Percentiles rank a stretch among this genome's conserved stretches.
Evolutionary conservation across 1,284 basidiomycete species (phyloP).

Genomic region (Hypsizygus ulmarius): DNA sequence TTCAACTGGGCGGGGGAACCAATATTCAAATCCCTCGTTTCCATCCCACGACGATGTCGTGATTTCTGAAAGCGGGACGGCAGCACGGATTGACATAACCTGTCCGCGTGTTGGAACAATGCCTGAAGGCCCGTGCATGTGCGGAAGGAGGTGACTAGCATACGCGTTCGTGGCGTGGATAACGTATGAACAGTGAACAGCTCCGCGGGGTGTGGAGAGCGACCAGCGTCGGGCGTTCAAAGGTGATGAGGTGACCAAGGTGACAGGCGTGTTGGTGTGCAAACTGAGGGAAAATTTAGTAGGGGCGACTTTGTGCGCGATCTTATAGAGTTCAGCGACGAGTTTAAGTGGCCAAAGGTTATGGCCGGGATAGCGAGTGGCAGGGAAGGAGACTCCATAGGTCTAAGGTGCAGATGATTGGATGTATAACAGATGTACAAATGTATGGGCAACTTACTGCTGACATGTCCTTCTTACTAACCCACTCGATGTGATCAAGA

Average conservation of each 20-base stretch:
- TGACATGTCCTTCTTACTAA: constrained; percentile 47
- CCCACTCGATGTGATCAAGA: constrained; percentile 43
- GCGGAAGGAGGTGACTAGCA: constrained; percentile 62
- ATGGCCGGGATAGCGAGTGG: constrained; percentile 46
- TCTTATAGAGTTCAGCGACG: constrained; percentile 60
- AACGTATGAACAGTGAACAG: constrained; percentile 54
- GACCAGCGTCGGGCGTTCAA: constrained; percentile 39
- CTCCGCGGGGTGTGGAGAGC: constrained; percentile 59
- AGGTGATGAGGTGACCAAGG: constrained; percentile 32
- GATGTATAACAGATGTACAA: background rate
- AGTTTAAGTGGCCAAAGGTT: constrained; percentile 80
- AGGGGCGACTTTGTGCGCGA: constrained; percentile 32
- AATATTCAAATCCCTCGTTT: constrained; percentile 67
- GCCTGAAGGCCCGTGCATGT: constrained; percentile 47
- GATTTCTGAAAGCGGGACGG: constrained; percentile 34
- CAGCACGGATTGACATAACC: constrained; percentile 60
- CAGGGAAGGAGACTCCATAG: constrained; percentile 57
- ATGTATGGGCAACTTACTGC: constrained; percentile 35
- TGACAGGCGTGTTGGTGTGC: constrained; percentile 72
- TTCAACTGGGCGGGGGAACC: constrained; percentile 69
- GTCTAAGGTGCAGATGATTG: constrained; percentile 34
- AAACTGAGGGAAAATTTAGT: constrained; percentile 44
- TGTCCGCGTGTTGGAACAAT: constrained; percentile 78
- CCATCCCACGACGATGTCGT: constrained; percentile 42
- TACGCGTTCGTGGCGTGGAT: constrained; percentile 84